Conservation (phyloP, 805 yeast species). For the Tetrapisispora taiwanensis region DNA sequence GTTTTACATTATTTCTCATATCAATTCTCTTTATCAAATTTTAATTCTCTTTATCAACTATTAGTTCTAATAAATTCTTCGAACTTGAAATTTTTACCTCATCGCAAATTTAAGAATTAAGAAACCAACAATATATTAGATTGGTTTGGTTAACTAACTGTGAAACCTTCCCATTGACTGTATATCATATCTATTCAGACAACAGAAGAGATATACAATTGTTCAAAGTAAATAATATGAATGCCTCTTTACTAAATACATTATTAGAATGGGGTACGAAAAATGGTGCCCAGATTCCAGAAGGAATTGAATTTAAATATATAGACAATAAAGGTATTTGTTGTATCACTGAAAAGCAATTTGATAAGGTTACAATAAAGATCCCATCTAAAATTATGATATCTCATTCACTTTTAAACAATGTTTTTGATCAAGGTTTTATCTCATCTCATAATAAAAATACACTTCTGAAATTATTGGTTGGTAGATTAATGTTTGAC, state of each 20-base stretch:
- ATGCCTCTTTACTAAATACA: neutral
- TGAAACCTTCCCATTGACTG: too few relatives aligned
- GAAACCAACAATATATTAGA: too few relatives aligned
- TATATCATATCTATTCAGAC: too few relatives aligned
- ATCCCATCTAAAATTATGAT: slow-evolving; percentile 28
- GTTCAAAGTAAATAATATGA: too few relatives aligned
- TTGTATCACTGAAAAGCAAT: slow-evolving; percentile 20
- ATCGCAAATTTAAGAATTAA: neutral
- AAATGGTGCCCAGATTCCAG: slow-evolving; percentile 31
- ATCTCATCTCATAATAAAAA: slow-evolving; percentile 18
- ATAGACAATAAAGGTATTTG: slow-evolving; percentile 30
- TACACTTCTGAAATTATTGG: slow-evolving; percentile 29
- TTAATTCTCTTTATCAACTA: too few relatives aligned
- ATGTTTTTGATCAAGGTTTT: slow-evolving; percentile 12
- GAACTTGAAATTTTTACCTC: neutral
- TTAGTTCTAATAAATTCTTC: too few relatives aligned
- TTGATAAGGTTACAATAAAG: slow-evolving; percentile 19
- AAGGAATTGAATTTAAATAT: slow-evolving; percentile 27
- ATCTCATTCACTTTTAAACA: slow-evolving; percentile 15
- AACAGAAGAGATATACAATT: too few relatives aligned
- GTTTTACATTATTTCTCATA: too few relatives aligned
- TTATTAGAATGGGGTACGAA: slow-evolving; percentile 31
- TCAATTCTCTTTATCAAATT: too few relatives aligned
- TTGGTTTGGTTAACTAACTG: neutral
- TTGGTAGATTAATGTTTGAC: slow-evolving; percentile 36